Evolutionary conservation across 1,284 basidiomycete species (phyloP).

Genomic region (Ceratorhiza oryzae-sativae): DNA sequence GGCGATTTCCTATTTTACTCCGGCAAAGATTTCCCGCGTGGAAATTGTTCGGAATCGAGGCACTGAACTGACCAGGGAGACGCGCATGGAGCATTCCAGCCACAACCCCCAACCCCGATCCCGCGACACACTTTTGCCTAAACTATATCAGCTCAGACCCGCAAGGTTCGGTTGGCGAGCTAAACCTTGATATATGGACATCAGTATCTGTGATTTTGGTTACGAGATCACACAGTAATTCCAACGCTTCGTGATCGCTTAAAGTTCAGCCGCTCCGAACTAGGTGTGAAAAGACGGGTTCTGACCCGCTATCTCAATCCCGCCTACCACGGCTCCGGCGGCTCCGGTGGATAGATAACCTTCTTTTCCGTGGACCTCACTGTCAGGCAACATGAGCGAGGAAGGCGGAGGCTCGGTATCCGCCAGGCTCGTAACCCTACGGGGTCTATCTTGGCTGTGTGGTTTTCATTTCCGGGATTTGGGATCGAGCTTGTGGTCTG

Average conservation of each 20-base stretch:
- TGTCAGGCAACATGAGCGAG: background rate
- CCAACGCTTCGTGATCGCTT: background rate
- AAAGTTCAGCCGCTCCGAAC: background rate
- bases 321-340: background rate
- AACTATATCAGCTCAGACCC: background rate
- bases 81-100: background rate
- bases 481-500: background rate
- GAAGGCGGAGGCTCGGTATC: too few species aligned
- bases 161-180: background rate
- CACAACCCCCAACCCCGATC: background rate
- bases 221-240: background rate
- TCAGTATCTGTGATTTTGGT: slow-evolving; percentile 3
- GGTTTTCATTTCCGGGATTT: background rate
- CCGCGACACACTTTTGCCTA: background rate
- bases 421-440: too few species aligned
- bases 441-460: background rate
- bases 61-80: background rate
- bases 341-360: background rate
- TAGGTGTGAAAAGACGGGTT: background rate
- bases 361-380: background rate
- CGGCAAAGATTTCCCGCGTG: background rate
- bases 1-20: background rate
- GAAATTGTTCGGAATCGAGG: background rate
- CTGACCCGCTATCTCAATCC: background rate
- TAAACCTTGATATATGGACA: background rate